Evolutionary conservation across 2,329 filamentous ascomycete genomes (phyloP).

Genomic region (Cordyceps militaris): DNA sequence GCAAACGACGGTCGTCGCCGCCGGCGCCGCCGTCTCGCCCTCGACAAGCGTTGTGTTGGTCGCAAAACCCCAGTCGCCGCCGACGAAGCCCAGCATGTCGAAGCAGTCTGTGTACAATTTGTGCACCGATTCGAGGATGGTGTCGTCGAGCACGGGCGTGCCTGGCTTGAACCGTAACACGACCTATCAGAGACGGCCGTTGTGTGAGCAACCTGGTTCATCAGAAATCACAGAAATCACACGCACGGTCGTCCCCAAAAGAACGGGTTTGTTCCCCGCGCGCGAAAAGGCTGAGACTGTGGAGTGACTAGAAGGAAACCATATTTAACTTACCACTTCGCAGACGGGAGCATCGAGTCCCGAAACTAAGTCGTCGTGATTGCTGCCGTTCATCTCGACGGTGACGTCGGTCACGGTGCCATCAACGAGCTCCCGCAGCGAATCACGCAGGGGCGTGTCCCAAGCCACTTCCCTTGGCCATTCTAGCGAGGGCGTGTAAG

Average conservation of each 20-base stretch:
- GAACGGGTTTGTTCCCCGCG: background rate
- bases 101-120: conserved; percentile 7
- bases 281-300: background rate
- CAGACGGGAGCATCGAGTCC: conserved; percentile 3
- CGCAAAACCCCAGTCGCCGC: conserved; percentile 7
- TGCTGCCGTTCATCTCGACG: conserved; percentile 1
- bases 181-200: background rate
- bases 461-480: background rate
- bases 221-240: too few relatives aligned
- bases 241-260: too few relatives aligned
- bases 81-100: conserved; percentile 5
- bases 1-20: background rate
- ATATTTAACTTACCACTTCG: background rate
- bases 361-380: background rate
- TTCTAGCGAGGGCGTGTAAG: background rate
- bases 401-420: background rate
- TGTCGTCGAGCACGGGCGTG: background rate
- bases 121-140: background rate
- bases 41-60: background rate
- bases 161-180: background rate
- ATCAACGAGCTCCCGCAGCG: background rate
- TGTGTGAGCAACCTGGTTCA: background rate
- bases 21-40: background rate
- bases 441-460: background rate
- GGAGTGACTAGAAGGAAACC: too few relatives aligned